Conservation (phyloP, 2,329 filamentous ascomycete species). For the Fusarium virguliforme region DNA sequence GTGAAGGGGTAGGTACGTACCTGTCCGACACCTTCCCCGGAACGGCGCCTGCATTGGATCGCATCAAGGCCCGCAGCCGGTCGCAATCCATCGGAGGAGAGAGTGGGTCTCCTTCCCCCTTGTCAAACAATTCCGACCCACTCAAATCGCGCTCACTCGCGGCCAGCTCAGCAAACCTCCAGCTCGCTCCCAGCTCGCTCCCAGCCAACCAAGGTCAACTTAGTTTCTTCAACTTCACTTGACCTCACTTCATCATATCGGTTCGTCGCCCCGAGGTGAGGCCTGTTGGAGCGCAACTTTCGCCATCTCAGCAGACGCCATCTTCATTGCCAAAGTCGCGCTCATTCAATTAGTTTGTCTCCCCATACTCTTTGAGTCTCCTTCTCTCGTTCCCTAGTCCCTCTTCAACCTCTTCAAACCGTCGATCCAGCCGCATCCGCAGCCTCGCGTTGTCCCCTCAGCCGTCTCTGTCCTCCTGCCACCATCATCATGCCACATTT, state of each 20-base stretch:
- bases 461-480: slow-evolving; percentile 31
- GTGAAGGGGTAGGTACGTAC: slow-evolving; percentile 11
- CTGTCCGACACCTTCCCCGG: slow-evolving; percentile 33
- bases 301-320: slow-evolving; percentile 41
- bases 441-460: slow-evolving; percentile 48
- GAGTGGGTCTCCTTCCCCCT: neutral
- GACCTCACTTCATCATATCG: slow-evolving; percentile 48
- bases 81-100: slow-evolving; percentile 13
- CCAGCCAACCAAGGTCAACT: slow-evolving; percentile 45
- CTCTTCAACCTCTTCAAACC: slow-evolving; percentile 40
- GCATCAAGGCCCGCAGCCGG: slow-evolving; percentile 17
- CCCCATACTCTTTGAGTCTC: slow-evolving; percentile 46
- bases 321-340: slow-evolving; percentile 48
- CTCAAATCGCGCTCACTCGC: slow-evolving; percentile 39
- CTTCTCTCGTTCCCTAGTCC: slow-evolving; percentile 41
- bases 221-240: slow-evolving; percentile 53
- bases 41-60: slow-evolving; percentile 15
- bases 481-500: slow-evolving; percentile 22
- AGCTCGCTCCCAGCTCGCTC: slow-evolving; percentile 35
- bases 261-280: slow-evolving; percentile 45
- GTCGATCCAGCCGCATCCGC: slow-evolving; percentile 46
- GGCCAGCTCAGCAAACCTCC: slow-evolving; percentile 40
- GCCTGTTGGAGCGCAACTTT: slow-evolving; percentile 45
- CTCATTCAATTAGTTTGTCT: slow-evolving; percentile 58
- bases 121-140: slow-evolving; percentile 27